Conservation (phyloP, 768 basidiomycete species). For the Polyporus arcularius region DNA sequence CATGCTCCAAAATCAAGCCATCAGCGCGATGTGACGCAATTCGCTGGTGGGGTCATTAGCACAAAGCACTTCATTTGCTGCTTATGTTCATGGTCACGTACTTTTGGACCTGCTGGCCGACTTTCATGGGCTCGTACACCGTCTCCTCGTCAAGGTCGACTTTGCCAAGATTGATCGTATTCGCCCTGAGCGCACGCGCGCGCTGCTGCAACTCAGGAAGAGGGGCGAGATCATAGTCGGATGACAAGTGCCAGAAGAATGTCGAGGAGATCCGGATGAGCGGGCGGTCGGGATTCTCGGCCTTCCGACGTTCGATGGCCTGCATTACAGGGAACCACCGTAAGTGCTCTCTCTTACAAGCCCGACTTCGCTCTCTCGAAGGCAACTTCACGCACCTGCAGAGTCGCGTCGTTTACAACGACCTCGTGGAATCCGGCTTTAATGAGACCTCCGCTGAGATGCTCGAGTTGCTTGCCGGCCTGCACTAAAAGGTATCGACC, state of each 20-base stretch:
- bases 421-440: slow-evolving; percentile 96
- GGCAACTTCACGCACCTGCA: slow-evolving; percentile 49
- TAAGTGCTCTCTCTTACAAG: background rate
- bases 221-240: slow-evolving; percentile 76
- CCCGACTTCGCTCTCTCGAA: background rate
- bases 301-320: slow-evolving; percentile 64
- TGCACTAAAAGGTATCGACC: slow-evolving; percentile 86
- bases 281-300: slow-evolving; percentile 70
- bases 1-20: slow-evolving; percentile 48
- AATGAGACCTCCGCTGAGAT: slow-evolving; percentile 79
- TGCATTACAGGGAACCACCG: slow-evolving; percentile 27
- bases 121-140: slow-evolving; percentile 74
- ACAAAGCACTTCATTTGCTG: background rate
- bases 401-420: slow-evolving; percentile 79
- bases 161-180: slow-evolving; percentile 39
- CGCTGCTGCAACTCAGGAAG: slow-evolving; percentile 54
- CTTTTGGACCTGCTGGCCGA: slow-evolving; percentile 88
- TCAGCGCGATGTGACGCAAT: slow-evolving; percentile 77
- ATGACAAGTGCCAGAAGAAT: slow-evolving; percentile 93
- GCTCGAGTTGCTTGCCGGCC: slow-evolving; percentile 94
- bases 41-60: slow-evolving; percentile 48
- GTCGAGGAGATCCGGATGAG: slow-evolving; percentile 95
- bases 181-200: slow-evolving; percentile 46
- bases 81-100: slow-evolving; percentile 35
- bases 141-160: slow-evolving; percentile 42